These are phyloP conservation scores for Tulasnella sp. DNA, from an alignment of 768 basidiomycete species.

Conservation along the genomic window DNA sequence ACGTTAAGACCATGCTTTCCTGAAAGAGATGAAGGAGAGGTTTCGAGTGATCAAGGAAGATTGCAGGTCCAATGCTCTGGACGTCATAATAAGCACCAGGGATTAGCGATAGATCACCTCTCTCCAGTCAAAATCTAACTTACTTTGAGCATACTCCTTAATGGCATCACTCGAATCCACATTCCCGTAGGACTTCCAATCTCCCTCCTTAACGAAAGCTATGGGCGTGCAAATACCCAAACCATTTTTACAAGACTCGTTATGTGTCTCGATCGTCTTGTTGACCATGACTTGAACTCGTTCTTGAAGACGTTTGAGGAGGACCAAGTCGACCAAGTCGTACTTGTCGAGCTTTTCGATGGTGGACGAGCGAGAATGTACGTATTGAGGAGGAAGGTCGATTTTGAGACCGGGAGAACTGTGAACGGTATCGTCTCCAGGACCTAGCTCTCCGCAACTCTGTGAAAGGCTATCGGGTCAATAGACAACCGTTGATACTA, in stretches of 20 bases:
- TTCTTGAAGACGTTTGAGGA: neutral
- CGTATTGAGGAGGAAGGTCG: neutral
- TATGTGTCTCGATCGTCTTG: neutral
- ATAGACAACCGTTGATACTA: neutral
- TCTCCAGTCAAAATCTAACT: neutral
- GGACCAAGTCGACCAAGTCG: conserved; percentile 1
- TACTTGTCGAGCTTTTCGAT: neutral
- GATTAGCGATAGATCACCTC: neutral
- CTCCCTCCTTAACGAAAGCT: neutral
- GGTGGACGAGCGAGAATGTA: neutral
- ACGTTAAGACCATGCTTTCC: too few relatives aligned
- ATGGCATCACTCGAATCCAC: conserved; percentile 19
- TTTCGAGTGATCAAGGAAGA: too few relatives aligned
- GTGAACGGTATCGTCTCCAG: neutral
- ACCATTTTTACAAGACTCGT: neutral
- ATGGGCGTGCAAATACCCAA: neutral
- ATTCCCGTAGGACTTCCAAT: neutral
- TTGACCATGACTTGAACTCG: neutral
- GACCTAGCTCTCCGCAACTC: neutral
- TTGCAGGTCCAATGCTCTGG: too few relatives aligned
- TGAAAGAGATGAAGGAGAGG: too few relatives aligned
- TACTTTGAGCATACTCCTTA: neutral
- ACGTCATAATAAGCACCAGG: too few relatives aligned
- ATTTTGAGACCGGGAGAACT: neutral
- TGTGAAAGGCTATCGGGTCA: neutral